Evolutionary conservation across 2,329 filamentous ascomycete species (phyloP), one percentile per base, ranked within the genome.

Genomic region (Leptodontidium sp.): DNA sequence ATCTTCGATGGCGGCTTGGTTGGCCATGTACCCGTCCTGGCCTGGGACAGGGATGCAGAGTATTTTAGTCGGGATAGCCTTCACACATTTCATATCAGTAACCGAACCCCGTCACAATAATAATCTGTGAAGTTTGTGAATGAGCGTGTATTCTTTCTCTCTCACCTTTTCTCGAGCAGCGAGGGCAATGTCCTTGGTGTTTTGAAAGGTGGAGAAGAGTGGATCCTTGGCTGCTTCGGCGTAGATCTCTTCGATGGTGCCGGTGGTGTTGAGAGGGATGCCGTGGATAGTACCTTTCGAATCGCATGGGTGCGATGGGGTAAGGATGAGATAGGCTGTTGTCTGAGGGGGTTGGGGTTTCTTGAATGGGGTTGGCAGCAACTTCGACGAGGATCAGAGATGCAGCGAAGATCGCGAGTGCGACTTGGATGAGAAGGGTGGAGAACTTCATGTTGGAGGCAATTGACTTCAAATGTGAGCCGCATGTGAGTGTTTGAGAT

Each of bases 151-250:
- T 32, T 3, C 6, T 32, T 32, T 32, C 29, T 35, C 5, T 40
- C n/a, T 35, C 32, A 58, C 53, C 32, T 58, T 38, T 17, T 58
- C 53, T 40, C 32, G 15, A 35, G 29, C 53, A 38, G 24, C 53
- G 32, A 58, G 53, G 17, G 21, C 32, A 58, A 2, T 15, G 1
- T 58, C 32, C 17, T 17, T n/a, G 11, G 17, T 40, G 9, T 40
- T 24, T 11, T 58, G 6, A 24, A 7, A 5, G 8, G 2, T 4
- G 21, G 32, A 32, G 17, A 40, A 58, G 3, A 40, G 32, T 17
- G 53, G 53, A 40, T 40, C 4, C 17, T 58, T 40, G 32, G 53
- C 53, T 4, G 53, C 53, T 40, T 40, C 32, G 6, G 53, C 53
- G n/a, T 38, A 58, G 9, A 58, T 8, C 4, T 58, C 53, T 40